These are phyloP conservation scores for Marasmius oreades DNA, from an alignment of 1,284 basidiomycete genomes.

Conservation along the genomic window DNA sequence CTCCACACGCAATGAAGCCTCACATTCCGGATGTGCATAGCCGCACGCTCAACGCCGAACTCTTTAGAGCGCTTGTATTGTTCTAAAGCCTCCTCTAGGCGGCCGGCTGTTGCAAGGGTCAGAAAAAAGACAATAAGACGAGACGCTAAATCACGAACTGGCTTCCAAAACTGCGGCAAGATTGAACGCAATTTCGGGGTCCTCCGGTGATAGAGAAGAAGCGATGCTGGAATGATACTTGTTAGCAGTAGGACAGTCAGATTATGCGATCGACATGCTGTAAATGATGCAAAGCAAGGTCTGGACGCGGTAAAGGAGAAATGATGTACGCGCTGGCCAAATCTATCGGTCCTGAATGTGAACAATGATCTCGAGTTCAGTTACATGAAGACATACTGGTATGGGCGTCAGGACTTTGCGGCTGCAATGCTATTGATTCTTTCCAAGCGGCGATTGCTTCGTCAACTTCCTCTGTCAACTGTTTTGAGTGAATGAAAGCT, in stretches of 20 bases:
- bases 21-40: conserved; percentile 85
- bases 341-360: conserved; percentile 44
- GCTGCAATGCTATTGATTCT: conserved; percentile 79
- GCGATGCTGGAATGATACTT: conserved; percentile 60
- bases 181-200: conserved; percentile 95
- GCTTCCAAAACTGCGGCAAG: conserved; percentile 90
- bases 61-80: conserved; percentile 80
- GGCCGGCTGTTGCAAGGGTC: conserved; percentile 52
- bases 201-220: conserved; percentile 81
- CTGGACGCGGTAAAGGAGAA: conserved; percentile 79
- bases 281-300: conserved; percentile 87
- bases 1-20: conserved; percentile 20
- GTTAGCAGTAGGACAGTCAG: conserved; percentile 3
- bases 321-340: conserved; percentile 94
- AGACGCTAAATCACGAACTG: conserved; percentile 46
- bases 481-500: conserved; percentile 15
- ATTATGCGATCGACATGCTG: conserved; percentile 47
- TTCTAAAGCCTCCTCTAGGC: conserved; percentile 75
- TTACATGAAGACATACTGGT: conserved; percentile 63
- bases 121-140: conserved; percentile 25
- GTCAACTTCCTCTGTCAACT: conserved; percentile 72
- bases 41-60: conserved; percentile 80
- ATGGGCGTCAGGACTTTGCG: conserved; percentile 86
- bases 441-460: conserved; percentile 86
- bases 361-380: conserved; percentile 10